Base-by-base conservation (phyloP, 768 basidiomycete genomes). In the Boletus reticulatus region DNA sequence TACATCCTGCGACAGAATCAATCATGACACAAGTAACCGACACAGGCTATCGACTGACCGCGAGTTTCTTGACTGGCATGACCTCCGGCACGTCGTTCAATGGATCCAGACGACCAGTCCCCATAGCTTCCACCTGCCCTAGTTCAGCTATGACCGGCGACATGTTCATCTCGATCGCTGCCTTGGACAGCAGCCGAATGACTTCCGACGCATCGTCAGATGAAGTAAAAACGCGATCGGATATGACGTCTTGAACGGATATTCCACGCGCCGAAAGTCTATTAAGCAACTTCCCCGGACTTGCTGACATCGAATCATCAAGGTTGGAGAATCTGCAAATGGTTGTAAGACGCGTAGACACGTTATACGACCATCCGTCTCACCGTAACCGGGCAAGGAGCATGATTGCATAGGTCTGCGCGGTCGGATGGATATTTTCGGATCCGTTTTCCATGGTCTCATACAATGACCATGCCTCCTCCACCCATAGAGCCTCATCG, bases 341-440 rank as follows among this genome's bases (percentile, higher is more conserved):
- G 20, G 6, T 5, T n/a, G 32, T 72, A 27, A 73, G 62, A 44
- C 34, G 43, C n/a, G 5, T 0, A 12, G 20, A 42, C 51, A 36
- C 12, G 36, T 12, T 16, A 36, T 48, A 36, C 13, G 46, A 43
- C 5, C 19, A 32, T 41, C 43, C 22, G 13, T 63, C 79, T 57
- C 56, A 84, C 83, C 84, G 76, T 41, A 79, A 67, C 69, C 81
- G 81, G 1, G 81, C 75, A 32, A 82, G 71, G 13, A 93, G 75
- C 81, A 90, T 85, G 17, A 82, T 67, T 14, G 88, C 85, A 72
- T 88, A 92, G 10, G 89, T 87, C 44, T 76, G 69, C 1, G 82
- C 56, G 31, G 79, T 81, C 0, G 90, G 85, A 1, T 61, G 57
- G 13, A 82, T 69, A 8, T 72, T 75, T 53, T 85, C 84, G 0